Evolutionary conservation across 129 eudicot species (phyloP), one percentile per base, ranked within the genome.

Genomic region (Sambucus nigra): DNA sequence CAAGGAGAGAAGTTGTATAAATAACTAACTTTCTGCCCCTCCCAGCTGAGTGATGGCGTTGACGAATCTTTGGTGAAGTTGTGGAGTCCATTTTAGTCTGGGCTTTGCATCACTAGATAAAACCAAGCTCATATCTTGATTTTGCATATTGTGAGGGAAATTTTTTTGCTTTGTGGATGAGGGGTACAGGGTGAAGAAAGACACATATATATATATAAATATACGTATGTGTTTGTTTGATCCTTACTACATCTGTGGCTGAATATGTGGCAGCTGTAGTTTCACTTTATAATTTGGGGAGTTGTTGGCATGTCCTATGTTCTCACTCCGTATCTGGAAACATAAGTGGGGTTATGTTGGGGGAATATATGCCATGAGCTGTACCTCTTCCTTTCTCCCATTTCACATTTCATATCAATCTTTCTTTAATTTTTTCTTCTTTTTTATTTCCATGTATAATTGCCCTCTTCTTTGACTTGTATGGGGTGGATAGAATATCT

Each of bases 321-420:
- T 89, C 77, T 81, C 94, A 76, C 98, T 59, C 86, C 95, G 79
- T 84, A 81, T 85, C 88, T 59, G 93, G 98, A 81, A 76, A 85
- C 93, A 89, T 67, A 58, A 59, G 94, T 88, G 92, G 94, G 93
- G 83, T 50, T 70, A 27, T 66, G 94, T 55, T 73, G 77, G 84
- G 63, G 88, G 95, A 85, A 91, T 91, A 91, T 91, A 82, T 86
- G 88, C 94, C 66, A 63, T 81, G 77, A 79, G 81, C 94, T 80
- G 78, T 79, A 76, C 25, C 78, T 76, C 56, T 68, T 57, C 69
- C 77, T 64, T 85, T 72, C 72, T 48, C 47, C 69, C 75, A 69
- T 63, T 74, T 80, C 75, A 75, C 78, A 76, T 79, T 69, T 76
- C 72, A 60, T 67, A 60, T 60, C 35, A 52, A 61, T 25, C 62